Evolutionary conservation across 148 eudicot species (phyloP), one percentile per base, ranked within the genome.

Genomic region (Rhododendron kiyosumense): DNA sequence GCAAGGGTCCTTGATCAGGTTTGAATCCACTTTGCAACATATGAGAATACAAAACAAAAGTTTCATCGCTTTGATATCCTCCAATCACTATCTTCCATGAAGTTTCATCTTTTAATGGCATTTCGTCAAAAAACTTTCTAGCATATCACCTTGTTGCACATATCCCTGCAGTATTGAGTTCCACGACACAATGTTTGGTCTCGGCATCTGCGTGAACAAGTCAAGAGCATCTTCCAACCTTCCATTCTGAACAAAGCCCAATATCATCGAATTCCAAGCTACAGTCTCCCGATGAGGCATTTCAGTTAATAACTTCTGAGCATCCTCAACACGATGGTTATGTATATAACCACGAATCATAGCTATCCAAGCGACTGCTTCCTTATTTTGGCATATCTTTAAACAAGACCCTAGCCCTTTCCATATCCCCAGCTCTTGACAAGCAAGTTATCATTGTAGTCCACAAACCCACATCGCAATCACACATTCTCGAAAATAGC

Each of bases 221-320:
- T 91, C 87, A 71, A 90, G 41, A 84, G 95, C 95, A 77, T 91
- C 93, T n/a, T 84, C 82, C 18, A 94, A 77, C 46, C 85, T 89
- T 49, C 91, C 89, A 82, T 89, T 89, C 81, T 87, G 91, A 85
- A 92, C 92, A 85, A 84, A 87, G 30, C 95, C 96, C 28, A 80
- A 65, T 45, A 93, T 88, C 92, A 94, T 91, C 32, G 91, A 90
- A 86, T 93, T 94, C 94, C 95, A 94, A 0, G 91, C 91, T 83
- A 94, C 90, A 76, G 87, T 81, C 85, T 94, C 96, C 17, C 91
- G 88, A 76, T 69, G 38, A 32, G 95, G 92, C 94, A 93, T 94
- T 85, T 32, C 51, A n/a, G 49, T 3, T 76, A 94, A 94, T 73
- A 93, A 84, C 63, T 88, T 86, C 41, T 84, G 88, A 87, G 92